Base-by-base conservation (phyloP, 441 rosid genomes). In the Daphne laureola region DNA sequence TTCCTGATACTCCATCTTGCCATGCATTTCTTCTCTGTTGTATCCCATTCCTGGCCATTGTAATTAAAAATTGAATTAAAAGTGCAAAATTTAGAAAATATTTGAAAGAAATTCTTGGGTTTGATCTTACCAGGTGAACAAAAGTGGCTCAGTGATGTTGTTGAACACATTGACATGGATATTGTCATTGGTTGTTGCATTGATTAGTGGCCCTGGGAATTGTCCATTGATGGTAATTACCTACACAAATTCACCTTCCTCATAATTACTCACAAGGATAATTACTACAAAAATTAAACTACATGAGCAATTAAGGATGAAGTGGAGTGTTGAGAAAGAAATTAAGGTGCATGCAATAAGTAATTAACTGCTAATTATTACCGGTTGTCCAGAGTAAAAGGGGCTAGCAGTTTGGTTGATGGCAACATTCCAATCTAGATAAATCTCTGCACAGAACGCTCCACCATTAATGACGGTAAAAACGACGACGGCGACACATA, bases 1-100 rank as follows among this genome's bases (percentile, higher is more conserved):
- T 82, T 27, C 90, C 95, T 2, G 77, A 68, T 25, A 86, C 95
- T 50, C 95, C 97, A 50, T 90, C 97, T 59, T 90, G 89, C 97
- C 97, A 90, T 17, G 95, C 86, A 67, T 86, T 78, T 15, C 74
- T 73, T 58, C 90, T 70, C 63, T 80, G 74, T 52, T 69, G 74
- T 59, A 83, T 68, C 27, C 89, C 96, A 55, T 83, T 88, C 91
- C 94, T 85, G n/a, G n/a, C n/a, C n/a, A n/a, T n/a, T n/a, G n/a
- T n/a, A n/a, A n/a, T n/a, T n/a, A n/a, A n/a, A n/a, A n/a, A n/a
- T n/a, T n/a, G n/a, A n/a, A n/a, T n/a, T n/a, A n/a, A n/a, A n/a
- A n/a, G n/a, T n/a, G n/a, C n/a, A n/a, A n/a, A n/a, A n/a, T n/a
- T n/a, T n/a, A n/a, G n/a, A n/a, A n/a, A n/a, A n/a, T n/a, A n/a